Conservation (phyloP, 495 filamentous ascomycete species). For the Lasiosphaeria hispida region DNA sequence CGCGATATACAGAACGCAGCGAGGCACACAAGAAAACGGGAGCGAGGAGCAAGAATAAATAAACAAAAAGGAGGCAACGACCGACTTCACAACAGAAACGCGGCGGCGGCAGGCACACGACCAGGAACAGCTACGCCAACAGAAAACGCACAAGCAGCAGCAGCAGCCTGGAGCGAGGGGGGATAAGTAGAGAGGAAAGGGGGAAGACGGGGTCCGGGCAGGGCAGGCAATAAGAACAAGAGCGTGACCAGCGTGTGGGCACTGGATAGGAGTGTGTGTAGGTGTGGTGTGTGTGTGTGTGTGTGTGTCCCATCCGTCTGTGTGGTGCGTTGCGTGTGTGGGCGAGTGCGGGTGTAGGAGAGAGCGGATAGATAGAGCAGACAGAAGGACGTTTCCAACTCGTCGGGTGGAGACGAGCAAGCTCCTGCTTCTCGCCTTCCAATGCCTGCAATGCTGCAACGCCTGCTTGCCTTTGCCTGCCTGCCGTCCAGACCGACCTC, state of each 20-base stretch:
- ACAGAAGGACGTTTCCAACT: constrained; percentile 1
- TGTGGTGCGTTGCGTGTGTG: too few species aligned
- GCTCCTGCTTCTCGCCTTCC: too few species aligned
- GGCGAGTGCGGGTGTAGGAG: too few species aligned
- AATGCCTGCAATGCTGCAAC: background rate
- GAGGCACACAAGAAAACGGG: constrained; percentile 1
- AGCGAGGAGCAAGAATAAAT: background rate
- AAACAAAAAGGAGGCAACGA: constrained; percentile 9
- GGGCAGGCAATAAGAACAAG: background rate
- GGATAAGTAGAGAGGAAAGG: constrained; percentile 5
- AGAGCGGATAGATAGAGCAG: too few species aligned
- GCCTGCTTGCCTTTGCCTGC: background rate
- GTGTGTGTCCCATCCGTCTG: too few species aligned
- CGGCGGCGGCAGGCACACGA: constrained; percentile 1
- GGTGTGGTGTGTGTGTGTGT: too few species aligned
- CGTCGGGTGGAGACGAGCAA: constrained; percentile 9
- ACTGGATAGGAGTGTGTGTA: too few species aligned
- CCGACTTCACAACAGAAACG: constrained; percentile 13
- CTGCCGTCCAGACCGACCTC: constrained; percentile 8
- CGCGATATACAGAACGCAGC: constrained; percentile 8
- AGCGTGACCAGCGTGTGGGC: too few species aligned
- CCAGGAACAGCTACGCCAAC: constrained; percentile 9
- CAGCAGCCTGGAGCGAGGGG: constrained; percentile 4
- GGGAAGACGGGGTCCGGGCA: constrained; percentile 6
- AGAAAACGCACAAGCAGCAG: background rate